Percentiles rank a stretch among this genome's conserved stretches.
Evolutionary conservation across 2,329 filamentous ascomycete genomes (phyloP).

Genomic region (Penicillium glabrum): DNA sequence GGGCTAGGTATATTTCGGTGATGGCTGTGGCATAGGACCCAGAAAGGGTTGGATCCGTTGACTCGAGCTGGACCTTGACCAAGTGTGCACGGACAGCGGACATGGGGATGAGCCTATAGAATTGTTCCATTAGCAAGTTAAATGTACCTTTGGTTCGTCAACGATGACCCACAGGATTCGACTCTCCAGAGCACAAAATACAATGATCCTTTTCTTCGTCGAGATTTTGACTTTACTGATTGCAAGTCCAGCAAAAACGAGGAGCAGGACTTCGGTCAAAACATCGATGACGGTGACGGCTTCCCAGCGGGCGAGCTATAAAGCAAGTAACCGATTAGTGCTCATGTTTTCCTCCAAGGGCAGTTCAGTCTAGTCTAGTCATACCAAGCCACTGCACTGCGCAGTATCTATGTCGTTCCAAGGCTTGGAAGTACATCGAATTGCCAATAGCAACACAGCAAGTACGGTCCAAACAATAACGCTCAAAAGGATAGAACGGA

Average conservation of each 20-base stretch:
- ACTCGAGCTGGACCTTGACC: conserved; percentile 7
- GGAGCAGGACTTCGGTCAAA: conserved; percentile 8
- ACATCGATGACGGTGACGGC: conserved; percentile 16
- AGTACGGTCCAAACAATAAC: conserved; percentile 8
- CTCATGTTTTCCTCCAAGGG: neutral
- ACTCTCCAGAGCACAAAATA: conserved; percentile 11
- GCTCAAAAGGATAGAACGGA: neutral
- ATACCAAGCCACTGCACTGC: conserved; percentile 11
- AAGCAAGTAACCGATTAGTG: neutral
- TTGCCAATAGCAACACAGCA: conserved; percentile 4
- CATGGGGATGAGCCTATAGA: conserved; percentile 10
- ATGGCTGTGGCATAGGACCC: conserved; percentile 14
- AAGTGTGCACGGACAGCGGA: conserved; percentile 13
- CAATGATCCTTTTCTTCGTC: conserved; percentile 11
- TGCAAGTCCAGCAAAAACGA: conserved; percentile 10
- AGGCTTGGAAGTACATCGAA: conserved; percentile 10
- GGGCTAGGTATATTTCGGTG: conserved; percentile 15
- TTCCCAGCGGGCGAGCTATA: conserved; percentile 13
- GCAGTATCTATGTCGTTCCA: conserved; percentile 12
- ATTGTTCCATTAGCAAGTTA: neutral
- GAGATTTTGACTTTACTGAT: conserved; percentile 14
- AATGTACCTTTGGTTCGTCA: too few species aligned
- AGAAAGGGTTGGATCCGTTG: conserved; percentile 7
- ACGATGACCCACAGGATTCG: conserved; percentile 17
- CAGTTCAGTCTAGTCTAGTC: neutral